phyloP scores from a whole-genome alignment of 306 rosid genomes.

The Begonia loranthoides region DNA sequence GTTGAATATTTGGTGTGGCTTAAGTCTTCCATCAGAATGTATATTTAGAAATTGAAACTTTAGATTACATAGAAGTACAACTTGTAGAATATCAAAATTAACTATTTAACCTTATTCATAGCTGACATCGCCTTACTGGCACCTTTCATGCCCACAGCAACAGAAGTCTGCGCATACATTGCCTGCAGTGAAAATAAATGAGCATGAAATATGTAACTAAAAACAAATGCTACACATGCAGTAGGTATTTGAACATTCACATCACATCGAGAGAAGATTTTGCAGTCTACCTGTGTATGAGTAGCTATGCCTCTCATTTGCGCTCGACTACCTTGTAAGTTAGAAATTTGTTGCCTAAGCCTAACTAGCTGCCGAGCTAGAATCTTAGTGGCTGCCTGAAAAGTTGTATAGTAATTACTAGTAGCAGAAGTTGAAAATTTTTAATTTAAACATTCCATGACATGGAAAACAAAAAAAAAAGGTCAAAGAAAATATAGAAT shows the following conservation, averaged over 20 bases:
- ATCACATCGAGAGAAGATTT: no score
- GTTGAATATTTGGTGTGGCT: no score
- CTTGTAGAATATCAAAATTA: no score
- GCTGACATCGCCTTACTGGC: constrained; percentile 98
- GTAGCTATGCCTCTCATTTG: constrained; percentile 95
- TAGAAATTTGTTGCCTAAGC: constrained; percentile 89
- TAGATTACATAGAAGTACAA: no score
- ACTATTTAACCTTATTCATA: constrained; percentile 64
- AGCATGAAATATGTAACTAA: constrained; percentile 3
- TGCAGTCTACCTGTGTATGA: constrained; percentile 63
- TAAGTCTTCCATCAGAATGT: no score
- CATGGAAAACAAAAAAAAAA: neutral
- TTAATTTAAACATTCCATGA: neutral
- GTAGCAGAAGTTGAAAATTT: neutral
- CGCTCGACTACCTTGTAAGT: constrained; percentile 97
- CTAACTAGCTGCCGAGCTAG: constrained; percentile 94
- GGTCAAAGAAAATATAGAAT: constrained; percentile 6
- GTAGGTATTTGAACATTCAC: no score
- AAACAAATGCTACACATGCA: constrained; percentile 1
- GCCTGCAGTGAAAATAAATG: constrained; percentile 30
- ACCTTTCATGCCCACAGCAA: constrained; percentile 95
- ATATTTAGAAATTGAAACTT: no score
- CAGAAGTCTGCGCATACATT: constrained; percentile 83
- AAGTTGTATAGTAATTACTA: neutral
- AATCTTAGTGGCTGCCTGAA: constrained; percentile 83